Percentiles rank a stretch among this genome's conserved stretches.
Conservation (phyloP, 176 grass and related monocot species). For the Juncus effusus region DNA sequence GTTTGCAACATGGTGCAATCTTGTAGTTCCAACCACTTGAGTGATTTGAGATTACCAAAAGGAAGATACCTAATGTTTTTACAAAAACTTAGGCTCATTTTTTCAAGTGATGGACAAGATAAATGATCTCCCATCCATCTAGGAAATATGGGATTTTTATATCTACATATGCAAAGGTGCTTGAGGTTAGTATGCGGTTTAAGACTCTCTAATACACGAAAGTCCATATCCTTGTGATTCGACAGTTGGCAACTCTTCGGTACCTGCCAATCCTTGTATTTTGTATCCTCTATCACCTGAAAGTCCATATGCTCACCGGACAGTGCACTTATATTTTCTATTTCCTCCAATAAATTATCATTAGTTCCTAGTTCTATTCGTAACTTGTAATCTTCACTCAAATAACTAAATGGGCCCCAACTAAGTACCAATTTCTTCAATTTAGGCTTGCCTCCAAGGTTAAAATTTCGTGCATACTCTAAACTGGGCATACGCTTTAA, state of each 20-base stretch:
- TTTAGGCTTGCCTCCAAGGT: constrained; percentile 1
- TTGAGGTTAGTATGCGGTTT: constrained; percentile 23
- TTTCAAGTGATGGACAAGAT: constrained; percentile 23
- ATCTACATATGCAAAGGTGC: constrained; percentile 17
- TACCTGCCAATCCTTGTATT: no score
- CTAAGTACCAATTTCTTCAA: constrained; percentile 13
- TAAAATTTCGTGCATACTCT: constrained; percentile 5
- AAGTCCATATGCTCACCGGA: no score
- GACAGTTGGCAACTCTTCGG: no score
- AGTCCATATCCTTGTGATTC: neutral
- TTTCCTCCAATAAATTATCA: neutral
- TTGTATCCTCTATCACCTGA: no score
- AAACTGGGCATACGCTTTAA: constrained; percentile 1
- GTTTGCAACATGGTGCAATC: neutral
- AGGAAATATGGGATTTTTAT: constrained; percentile 18
- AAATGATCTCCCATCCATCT: constrained; percentile 19
- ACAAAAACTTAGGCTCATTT: neutral
- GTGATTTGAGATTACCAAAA: constrained; percentile 6
- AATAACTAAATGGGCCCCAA: neutral
- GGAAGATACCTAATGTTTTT: neutral
- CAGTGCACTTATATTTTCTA: no score
- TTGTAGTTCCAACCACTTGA: neutral
- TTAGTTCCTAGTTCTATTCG: neutral
- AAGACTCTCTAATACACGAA: constrained; percentile 12
- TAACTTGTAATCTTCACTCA: constrained; percentile 6